phyloP scores from a whole-genome alignment of 257 asterid genomes.

The Solanum dulcamara region DNA sequence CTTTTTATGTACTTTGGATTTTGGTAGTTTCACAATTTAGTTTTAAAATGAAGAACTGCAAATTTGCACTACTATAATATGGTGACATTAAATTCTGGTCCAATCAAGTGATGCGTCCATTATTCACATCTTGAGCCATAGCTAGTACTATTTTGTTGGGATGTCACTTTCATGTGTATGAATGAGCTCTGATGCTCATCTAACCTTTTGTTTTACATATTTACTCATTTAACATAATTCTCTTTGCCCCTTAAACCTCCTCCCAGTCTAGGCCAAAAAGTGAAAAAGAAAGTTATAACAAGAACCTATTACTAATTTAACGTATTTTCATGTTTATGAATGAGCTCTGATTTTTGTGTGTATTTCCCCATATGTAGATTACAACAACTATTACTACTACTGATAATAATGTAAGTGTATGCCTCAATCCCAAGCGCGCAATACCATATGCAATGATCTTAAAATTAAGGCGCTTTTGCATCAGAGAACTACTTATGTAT shows the following conservation, averaged over 20 bases:
- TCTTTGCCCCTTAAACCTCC: neutral
- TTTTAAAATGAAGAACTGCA: neutral
- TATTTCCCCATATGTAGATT: neutral
- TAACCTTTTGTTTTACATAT: neutral
- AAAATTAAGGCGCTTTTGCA: neutral
- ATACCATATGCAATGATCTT: neutral
- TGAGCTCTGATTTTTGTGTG: neutral
- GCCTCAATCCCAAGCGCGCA: neutral
- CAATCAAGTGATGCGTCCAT: neutral
- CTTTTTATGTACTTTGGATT: neutral
- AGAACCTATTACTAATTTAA: neutral
- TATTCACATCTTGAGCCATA: neutral
- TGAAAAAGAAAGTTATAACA: neutral
- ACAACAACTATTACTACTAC: neutral
- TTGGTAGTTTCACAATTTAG: neutral
- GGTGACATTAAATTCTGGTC: neutral
- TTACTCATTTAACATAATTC: neutral
- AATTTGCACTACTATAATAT: neutral
- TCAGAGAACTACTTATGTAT: neutral
- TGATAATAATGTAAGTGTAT: too few relatives aligned
- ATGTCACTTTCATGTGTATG: neutral
- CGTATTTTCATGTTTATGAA: neutral
- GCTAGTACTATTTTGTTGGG: neutral
- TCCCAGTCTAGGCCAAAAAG: neutral
- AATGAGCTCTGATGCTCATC: neutral